These are phyloP conservation scores for Sphagnum contortum DNA, from an alignment of 225 moss, liverwort and hornwort genomes.

Conservation along the genomic window DNA sequence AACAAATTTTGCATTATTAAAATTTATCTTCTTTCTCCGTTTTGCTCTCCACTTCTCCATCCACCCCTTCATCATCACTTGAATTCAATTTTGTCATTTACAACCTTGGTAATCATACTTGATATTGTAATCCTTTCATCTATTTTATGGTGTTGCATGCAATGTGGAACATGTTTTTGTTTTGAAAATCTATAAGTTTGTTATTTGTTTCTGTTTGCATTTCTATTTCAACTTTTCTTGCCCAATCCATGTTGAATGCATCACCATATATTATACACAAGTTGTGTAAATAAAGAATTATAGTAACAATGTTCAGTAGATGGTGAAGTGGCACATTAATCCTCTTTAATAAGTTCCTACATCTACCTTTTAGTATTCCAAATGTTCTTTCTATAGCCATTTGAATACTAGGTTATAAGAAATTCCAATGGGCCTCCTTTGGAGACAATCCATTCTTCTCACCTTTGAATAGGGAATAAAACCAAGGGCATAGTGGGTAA, in stretches of 20 bases:
- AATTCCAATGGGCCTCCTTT: background rate
- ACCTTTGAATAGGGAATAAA: conserved; percentile 1
- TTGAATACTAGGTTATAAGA: background rate
- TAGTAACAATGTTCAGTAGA: background rate
- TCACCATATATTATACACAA: background rate
- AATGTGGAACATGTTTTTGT: conserved; percentile 2
- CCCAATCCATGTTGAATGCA: background rate
- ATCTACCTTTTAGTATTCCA: conserved; percentile 1
- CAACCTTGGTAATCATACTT: background rate
- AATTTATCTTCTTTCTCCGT: background rate
- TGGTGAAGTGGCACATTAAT: background rate
- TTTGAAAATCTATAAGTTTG: background rate
- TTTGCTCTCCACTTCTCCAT: background rate
- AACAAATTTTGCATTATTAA: background rate
- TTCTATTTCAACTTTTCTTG: background rate
- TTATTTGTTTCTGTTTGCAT: background rate
- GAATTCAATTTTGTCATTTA: background rate
- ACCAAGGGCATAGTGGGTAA: background rate
- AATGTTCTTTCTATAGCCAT: conserved; percentile 1
- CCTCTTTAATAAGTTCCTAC: too few species aligned
- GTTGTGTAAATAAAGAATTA: background rate
- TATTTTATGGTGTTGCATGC: background rate
- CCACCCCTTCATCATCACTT: background rate
- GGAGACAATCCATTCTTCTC: background rate
- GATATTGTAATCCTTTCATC: background rate